These are phyloP conservation scores for Mikania micrantha DNA, from an alignment of 129 eudicot genomes.

Conservation along the genomic window DNA sequence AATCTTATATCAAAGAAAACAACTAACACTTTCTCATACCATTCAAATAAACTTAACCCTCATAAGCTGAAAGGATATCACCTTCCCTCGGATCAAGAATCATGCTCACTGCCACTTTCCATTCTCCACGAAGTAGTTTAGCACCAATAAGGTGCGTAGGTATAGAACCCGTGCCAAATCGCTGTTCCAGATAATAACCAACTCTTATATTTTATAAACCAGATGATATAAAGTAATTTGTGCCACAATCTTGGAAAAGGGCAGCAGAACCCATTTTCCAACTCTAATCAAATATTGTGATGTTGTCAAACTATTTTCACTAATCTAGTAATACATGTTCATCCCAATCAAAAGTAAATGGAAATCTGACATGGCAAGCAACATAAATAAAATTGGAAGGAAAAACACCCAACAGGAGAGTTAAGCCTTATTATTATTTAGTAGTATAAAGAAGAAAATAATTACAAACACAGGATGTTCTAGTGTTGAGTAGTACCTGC, in stretches of 20 bases:
- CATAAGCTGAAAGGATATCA: constrained; percentile 69
- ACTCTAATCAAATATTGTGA: background rate
- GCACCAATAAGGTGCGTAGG: constrained; percentile 93
- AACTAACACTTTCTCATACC: background rate
- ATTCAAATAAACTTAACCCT: background rate
- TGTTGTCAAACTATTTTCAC: background rate
- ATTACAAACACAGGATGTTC: background rate
- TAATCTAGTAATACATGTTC: background rate
- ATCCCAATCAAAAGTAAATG: background rate
- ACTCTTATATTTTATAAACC: background rate
- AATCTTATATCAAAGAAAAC: constrained; percentile 36
- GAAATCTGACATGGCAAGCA: background rate
- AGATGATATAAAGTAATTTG: background rate
- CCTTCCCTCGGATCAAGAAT: constrained; percentile 96
- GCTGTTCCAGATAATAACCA: constrained; percentile 34
- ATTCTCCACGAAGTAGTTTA: constrained; percentile 77
- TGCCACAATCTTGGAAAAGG: background rate
- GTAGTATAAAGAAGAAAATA: background rate
- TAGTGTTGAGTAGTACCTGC: constrained; percentile 43
- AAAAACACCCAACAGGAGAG: background rate
- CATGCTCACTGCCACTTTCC: constrained; percentile 77
- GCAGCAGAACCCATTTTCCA: background rate
- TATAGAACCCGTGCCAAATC: constrained; percentile 89
- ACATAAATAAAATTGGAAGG: background rate
- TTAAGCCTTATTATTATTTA: too few species aligned